Percentiles rank a stretch among this genome's conserved stretches.
Evolutionary conservation across 345 rosid species (phyloP).

Genomic region (Citrus trifoliata): DNA sequence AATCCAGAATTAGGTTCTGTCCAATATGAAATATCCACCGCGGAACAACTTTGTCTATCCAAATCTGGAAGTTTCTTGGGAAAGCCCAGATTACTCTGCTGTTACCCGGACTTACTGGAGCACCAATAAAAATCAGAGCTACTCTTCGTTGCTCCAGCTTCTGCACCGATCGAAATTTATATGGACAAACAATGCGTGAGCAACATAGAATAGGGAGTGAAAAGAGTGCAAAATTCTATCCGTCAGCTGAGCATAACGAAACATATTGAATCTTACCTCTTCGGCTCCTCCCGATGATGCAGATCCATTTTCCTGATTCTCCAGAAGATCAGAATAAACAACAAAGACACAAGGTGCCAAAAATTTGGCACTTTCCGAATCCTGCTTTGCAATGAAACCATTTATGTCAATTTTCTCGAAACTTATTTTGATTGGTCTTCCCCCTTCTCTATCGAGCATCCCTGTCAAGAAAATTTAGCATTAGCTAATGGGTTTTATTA

Average conservation of each 20-base stretch:
- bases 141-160: constrained; percentile 22
- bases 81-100: constrained; percentile 84
- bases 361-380: constrained; percentile 50
- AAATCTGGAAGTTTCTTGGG: constrained; percentile 62
- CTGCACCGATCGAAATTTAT: constrained; percentile 21
- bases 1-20: constrained; percentile 74
- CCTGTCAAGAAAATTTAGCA: constrained; percentile 29
- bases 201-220: background rate
- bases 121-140: constrained; percentile 65
- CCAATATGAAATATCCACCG: constrained; percentile 82
- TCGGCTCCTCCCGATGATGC: constrained; percentile 29
- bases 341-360: constrained; percentile 69
- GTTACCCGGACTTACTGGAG: constrained; percentile 84
- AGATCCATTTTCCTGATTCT: constrained; percentile 39
- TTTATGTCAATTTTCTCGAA: constrained; percentile 42
- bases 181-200: background rate
- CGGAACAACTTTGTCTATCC: constrained; percentile 72
- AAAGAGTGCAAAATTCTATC: background rate
- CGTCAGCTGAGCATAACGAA: background rate
- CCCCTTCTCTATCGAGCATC: constrained; percentile 82
- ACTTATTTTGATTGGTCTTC: constrained; percentile 56
- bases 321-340: constrained; percentile 31
- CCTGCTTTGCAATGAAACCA: constrained; percentile 64
- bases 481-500: background rate
- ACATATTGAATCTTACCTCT: constrained; percentile 28